Conservation (phyloP, 1,284 basidiomycete species). For the Microbotryum silenes-acaulis region DNA sequence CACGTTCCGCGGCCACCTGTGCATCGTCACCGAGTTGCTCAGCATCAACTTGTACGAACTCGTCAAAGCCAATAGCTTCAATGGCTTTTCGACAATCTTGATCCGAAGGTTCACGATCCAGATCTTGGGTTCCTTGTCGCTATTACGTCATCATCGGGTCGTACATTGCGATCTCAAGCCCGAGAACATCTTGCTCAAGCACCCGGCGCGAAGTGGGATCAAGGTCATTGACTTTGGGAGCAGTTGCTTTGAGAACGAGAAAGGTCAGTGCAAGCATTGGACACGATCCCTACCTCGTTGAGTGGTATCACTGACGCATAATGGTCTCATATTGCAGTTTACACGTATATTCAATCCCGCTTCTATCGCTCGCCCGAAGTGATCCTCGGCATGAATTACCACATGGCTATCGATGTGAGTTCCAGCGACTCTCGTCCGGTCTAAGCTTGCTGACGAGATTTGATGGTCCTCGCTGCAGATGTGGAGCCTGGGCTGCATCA, state of each 20-base stretch:
- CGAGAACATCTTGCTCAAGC: constrained; percentile 92
- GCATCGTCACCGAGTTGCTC: constrained; percentile 95
- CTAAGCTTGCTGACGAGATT: not conserved
- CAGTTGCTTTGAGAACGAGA: constrained; percentile 97
- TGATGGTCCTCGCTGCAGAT: constrained; percentile 59
- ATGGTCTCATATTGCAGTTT: constrained; percentile 53
- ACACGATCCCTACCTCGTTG: not conserved
- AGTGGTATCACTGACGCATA: not conserved
- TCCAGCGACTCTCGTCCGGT: not conserved
- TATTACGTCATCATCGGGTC: constrained; percentile 93
- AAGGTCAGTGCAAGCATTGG: constrained; percentile 56
- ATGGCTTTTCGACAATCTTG: constrained; percentile 87
- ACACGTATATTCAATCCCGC: constrained; percentile 93
- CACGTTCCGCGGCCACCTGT: constrained; percentile 94
- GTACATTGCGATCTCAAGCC: constrained; percentile 99
- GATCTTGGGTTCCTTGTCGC: constrained; percentile 79
- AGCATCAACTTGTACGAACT: constrained; percentile 99
- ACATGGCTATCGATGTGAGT: constrained; percentile 51
- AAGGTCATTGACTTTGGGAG: constrained; percentile 99
- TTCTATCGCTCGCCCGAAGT: constrained; percentile 96
- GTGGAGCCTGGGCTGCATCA: constrained; percentile 97
- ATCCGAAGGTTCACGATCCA: constrained; percentile 95
- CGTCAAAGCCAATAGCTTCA: constrained; percentile 98
- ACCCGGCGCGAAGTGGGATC: constrained; percentile 91
- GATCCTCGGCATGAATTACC: constrained; percentile 86